phyloP scores from a whole-genome alignment of 2,329 filamentous ascomycete genomes.

The Phyllosticta paracitricarpa region DNA sequence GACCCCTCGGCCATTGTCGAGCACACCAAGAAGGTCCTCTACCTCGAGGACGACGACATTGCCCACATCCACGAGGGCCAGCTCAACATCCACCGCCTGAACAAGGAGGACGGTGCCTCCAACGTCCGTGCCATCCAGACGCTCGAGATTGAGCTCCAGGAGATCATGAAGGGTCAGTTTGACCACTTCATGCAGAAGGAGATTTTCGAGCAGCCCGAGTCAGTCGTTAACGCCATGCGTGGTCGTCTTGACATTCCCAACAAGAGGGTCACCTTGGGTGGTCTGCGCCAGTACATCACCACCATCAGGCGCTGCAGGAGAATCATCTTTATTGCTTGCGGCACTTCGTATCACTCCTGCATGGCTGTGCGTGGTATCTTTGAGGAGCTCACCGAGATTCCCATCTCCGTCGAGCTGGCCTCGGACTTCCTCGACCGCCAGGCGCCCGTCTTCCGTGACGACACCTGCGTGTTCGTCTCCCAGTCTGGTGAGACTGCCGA shows the following conservation, averaged over 20 bases:
- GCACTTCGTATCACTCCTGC: conserved; percentile 97
- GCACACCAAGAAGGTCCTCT: conserved; percentile 99
- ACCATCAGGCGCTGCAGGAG: conserved; percentile 94
- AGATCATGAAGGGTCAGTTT: conserved; percentile 99
- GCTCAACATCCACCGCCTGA: conserved; percentile 95
- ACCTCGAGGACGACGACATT: conserved; percentile 99
- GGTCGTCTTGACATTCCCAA: conserved; percentile 89
- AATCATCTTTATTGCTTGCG: conserved; percentile 98
- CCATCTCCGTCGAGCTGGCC: conserved; percentile 90
- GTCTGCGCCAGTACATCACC: conserved; percentile 87
- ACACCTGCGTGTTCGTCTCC: conserved; percentile 97
- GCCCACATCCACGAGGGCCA: conserved; percentile 98
- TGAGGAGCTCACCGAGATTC: conserved; percentile 95
- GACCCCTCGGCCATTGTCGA: conserved; percentile 97
- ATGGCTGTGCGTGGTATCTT: conserved; percentile 98
- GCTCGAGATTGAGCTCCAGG: conserved; percentile 94
- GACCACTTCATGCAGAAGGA: conserved; percentile 99
- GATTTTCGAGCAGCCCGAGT: conserved; percentile 99
- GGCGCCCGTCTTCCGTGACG: conserved; percentile 96
- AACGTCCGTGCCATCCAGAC: conserved; percentile 98
- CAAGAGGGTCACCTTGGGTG: conserved; percentile 91
- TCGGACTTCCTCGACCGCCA: conserved; percentile 97
- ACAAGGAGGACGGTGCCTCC: conserved; percentile 92
- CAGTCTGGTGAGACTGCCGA: conserved; percentile 98
- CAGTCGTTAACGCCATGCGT: conserved; percentile 99